These are phyloP conservation scores for Sporisorium sorghi DNA, from an alignment of 1,284 basidiomycete genomes.

Conservation along the genomic window DNA sequence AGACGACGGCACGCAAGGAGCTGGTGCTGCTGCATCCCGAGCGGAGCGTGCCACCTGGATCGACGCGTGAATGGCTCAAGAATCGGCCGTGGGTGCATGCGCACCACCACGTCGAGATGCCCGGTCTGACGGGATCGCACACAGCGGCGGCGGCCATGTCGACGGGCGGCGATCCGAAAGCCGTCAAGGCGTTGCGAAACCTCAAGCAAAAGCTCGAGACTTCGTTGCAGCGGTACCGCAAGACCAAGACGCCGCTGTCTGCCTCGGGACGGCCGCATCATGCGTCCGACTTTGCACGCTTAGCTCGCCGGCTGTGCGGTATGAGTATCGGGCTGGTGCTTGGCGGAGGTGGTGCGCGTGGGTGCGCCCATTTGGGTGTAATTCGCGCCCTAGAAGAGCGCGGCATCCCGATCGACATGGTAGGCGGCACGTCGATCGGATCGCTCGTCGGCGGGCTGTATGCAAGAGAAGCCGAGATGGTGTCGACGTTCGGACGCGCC, in stretches of 20 bases:
- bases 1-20: conserved; percentile 97
- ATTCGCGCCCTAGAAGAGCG: conserved; percentile 90
- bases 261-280: conserved; percentile 75
- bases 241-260: conserved; percentile 68
- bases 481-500: conserved; percentile 85
- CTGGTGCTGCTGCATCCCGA: conserved; percentile 93
- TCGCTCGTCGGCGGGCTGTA: conserved; percentile 92
- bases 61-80: conserved; percentile 95
- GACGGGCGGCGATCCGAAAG: conserved; percentile 80
- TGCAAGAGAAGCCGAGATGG: conserved; percentile 89
- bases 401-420: conserved; percentile 90
- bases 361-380: conserved; percentile 90
- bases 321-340: conserved; percentile 93
- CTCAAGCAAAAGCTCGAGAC: conserved; percentile 90
- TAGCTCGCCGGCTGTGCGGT: conserved; percentile 90
- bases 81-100: conserved; percentile 95
- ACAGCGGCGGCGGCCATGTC: conserved; percentile 41
- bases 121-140: conserved; percentile 72
- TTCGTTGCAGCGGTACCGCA: conserved; percentile 79
- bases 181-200: conserved; percentile 80
- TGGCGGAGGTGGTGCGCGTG: conserved; percentile 94
- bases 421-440: conserved; percentile 86
- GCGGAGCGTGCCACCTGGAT: conserved; percentile 86
- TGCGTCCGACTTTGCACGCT: conserved; percentile 89
- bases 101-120: conserved; percentile 88